phyloP scores from a whole-genome alignment of 495 filamentous ascomycete genomes.

The Podospora tetraspora region DNA sequence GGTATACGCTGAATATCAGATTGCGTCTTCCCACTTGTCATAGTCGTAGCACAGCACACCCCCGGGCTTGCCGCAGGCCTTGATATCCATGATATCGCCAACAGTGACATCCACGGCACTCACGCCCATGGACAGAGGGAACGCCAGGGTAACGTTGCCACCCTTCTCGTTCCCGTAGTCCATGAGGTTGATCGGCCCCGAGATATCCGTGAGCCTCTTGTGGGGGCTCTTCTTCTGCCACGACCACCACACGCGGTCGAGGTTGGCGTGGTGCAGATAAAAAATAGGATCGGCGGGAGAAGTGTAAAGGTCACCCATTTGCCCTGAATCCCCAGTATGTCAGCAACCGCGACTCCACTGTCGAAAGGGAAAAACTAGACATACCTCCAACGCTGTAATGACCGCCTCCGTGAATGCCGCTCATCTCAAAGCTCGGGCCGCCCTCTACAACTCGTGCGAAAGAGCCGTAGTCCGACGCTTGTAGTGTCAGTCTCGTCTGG shows the following conservation, averaged over 20 bases:
- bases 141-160: constrained; percentile 31
- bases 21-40: constrained; percentile 14
- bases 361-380: not conserved
- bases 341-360: not conserved
- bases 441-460: constrained; percentile 21
- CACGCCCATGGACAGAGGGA: constrained; percentile 28
- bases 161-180: constrained; percentile 21
- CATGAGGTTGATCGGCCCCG: constrained; percentile 24
- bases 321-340: constrained; percentile 16
- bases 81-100: constrained; percentile 34
- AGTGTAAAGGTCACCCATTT: constrained; percentile 33
- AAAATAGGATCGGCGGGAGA: constrained; percentile 41
- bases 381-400: constrained; percentile 22
- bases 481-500: constrained; percentile 21
- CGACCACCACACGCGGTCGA: constrained; percentile 39
- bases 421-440: constrained; percentile 18
- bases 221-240: constrained; percentile 36
- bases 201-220: constrained; percentile 34
- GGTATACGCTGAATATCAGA: not conserved
- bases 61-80: constrained; percentile 17
- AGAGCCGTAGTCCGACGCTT: constrained; percentile 17
- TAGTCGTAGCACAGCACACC: constrained; percentile 40
- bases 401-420: constrained; percentile 19
- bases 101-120: constrained; percentile 31
- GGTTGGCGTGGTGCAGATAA: constrained; percentile 40